A percentile compares a stretch with the other conserved stretches of the same genome.
Evolutionary conservation across 768 basidiomycete genomes (phyloP).

Genomic region (Auriscalpium vulgare): DNA sequence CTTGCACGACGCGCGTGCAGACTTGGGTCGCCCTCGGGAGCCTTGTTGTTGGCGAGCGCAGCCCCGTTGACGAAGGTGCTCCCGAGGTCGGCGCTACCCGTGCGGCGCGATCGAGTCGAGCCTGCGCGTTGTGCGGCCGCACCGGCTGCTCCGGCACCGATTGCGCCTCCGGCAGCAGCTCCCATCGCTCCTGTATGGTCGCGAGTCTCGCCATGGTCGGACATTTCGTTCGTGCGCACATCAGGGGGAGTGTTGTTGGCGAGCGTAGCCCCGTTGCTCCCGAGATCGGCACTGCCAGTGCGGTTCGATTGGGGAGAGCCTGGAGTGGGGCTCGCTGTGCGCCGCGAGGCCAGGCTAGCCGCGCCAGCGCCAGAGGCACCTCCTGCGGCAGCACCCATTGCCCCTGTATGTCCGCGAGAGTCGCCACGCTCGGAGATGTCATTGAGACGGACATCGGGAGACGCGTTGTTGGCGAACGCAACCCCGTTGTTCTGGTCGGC

Average conservation of each 20-base stretch:
- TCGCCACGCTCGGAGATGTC: no score
- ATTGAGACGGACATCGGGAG: no score
- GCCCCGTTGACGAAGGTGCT: conserved; percentile 47
- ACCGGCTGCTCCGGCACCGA: background rate
- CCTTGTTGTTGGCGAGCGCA: conserved; percentile 39
- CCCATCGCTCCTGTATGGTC: no score
- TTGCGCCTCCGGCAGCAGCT: background rate
- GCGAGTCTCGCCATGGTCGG: no score
- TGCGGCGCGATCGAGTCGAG: background rate
- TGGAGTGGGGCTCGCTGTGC: background rate
- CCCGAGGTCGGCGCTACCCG: conserved; percentile 1
- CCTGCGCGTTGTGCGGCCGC: background rate
- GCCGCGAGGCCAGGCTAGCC: background rate
- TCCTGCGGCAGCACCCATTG: background rate
- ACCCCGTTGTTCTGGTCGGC: background rate
- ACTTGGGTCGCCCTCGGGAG: conserved; percentile 30
- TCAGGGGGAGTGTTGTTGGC: no score
- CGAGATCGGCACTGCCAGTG: background rate
- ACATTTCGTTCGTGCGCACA: no score
- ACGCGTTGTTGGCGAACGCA: no score
- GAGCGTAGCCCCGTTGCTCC: background rate
- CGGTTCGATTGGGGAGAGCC: background rate
- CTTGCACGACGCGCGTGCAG: conserved; percentile 31
- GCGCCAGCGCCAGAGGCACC: background rate
- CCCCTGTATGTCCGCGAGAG: no score